phyloP scores from a whole-genome alignment of 768 basidiomycete species.

The Phylloporus sp. region DNA sequence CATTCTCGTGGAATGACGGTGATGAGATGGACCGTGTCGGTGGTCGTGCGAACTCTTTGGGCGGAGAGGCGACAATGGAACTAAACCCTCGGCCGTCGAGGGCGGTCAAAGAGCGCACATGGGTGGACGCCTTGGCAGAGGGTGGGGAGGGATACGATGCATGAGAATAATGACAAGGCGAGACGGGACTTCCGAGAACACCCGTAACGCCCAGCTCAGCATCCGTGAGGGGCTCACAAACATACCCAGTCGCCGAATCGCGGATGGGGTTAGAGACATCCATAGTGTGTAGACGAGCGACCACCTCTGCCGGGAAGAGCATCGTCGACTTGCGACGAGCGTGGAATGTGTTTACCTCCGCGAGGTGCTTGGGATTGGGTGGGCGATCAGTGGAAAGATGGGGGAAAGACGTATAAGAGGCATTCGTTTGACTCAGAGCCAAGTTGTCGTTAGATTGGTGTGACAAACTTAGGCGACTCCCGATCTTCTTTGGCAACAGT shows the following conservation, averaged over 20 bases:
- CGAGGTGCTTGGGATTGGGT: constrained; percentile 21
- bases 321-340: constrained; percentile 34
- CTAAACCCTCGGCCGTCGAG: constrained; percentile 12
- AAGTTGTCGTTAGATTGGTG: constrained; percentile 28
- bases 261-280: constrained; percentile 27
- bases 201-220: constrained; percentile 23
- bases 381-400: constrained; percentile 21
- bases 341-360: constrained; percentile 34
- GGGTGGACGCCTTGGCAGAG: constrained; percentile 8
- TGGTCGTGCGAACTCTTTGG: constrained; percentile 13
- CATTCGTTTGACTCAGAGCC: constrained; percentile 18
- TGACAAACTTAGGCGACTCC: constrained; percentile 26
- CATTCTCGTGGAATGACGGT: constrained; percentile 39
- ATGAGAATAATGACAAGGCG: constrained; percentile 16
- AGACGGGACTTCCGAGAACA: constrained; percentile 4
- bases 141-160: constrained; percentile 7
- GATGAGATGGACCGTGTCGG: constrained; percentile 10
- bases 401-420: constrained; percentile 27
- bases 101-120: constrained; percentile 23
- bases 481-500: constrained; percentile 30
- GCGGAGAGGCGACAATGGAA: neutral
- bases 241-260: constrained; percentile 20
- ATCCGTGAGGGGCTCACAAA: constrained; percentile 29
- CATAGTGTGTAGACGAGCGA: constrained; percentile 28
- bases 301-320: constrained; percentile 29